Conservation (phyloP, 805 yeast species). For the Lipomyces sp. region DNA sequence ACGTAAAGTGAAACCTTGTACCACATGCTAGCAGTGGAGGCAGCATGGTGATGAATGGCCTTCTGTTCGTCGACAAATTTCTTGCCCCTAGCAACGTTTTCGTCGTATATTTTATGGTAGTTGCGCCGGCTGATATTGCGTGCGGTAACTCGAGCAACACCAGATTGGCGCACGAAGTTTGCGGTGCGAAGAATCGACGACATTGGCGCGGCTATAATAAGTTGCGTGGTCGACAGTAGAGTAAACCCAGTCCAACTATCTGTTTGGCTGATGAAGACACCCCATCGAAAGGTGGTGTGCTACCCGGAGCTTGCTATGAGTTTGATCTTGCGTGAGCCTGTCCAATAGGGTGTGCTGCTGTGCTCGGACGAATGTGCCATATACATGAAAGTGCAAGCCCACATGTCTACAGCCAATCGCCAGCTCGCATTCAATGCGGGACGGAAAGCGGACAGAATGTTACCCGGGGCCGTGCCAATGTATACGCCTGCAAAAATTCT, state of each 20-base stretch:
- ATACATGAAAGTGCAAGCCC: not conserved
- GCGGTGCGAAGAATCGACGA: conserved; percentile 29
- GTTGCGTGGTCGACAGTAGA: too few relatives aligned
- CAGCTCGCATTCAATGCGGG: conserved; percentile 7
- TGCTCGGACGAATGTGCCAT: not conserved
- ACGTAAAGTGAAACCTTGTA: conserved; percentile 77
- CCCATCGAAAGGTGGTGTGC: conserved; percentile 7
- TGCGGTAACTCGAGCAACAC: conserved; percentile 18
- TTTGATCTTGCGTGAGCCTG: conserved; percentile 9
- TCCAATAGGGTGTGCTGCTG: conserved; percentile 3
- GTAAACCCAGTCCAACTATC: not conserved
- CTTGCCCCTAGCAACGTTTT: conserved; percentile 31
- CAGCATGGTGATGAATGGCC: conserved; percentile 77
- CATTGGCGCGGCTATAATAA: conserved; percentile 14
- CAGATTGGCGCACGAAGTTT: conserved; percentile 20
- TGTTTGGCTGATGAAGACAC: not conserved
- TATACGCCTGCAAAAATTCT: conserved; percentile 19
- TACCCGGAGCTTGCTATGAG: not conserved
- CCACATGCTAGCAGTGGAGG: conserved; percentile 78
- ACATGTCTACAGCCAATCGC: conserved; percentile 8
- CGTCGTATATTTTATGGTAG: conserved; percentile 19
- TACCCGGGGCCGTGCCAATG: conserved; percentile 10
- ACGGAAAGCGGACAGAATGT: conserved; percentile 10
- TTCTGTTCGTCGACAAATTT: conserved; percentile 24
- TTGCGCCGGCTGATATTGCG: conserved; percentile 14